Conservation (phyloP, 257 asterid species). For the Capsicum pubescens region DNA sequence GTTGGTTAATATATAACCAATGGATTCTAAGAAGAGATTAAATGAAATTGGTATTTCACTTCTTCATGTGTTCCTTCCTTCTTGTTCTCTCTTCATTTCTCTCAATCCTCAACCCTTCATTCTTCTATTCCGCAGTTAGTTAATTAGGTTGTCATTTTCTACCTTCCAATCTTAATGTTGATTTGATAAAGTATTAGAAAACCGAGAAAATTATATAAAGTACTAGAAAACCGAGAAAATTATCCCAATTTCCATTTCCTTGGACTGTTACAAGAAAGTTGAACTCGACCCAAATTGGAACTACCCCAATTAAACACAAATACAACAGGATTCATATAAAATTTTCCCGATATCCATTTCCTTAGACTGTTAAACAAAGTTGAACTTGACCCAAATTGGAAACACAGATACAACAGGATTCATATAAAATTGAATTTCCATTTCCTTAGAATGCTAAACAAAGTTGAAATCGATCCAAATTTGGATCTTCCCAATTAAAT, state of each 20-base stretch:
- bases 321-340: background rate
- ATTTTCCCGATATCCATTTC: background rate
- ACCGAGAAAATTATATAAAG: background rate
- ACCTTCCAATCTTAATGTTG: background rate
- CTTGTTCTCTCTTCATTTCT: background rate
- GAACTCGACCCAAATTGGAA: background rate
- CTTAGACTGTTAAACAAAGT: no score
- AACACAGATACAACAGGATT: no score
- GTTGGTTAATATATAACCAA: background rate
- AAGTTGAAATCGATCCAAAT: background rate
- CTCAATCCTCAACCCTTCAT: background rate
- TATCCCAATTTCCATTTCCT: background rate
- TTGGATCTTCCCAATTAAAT: background rate
- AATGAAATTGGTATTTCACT: background rate
- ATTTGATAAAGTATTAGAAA: background rate
- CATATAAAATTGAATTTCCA: background rate
- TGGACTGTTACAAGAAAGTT: background rate
- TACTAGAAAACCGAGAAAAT: background rate
- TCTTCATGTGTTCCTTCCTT: background rate
- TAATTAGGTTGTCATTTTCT: background rate
- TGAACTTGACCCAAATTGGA: no score
- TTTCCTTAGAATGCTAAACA: background rate
- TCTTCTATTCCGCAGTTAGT: background rate
- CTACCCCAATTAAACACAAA: background rate
- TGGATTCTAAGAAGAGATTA: background rate